Evolutionary conservation across 1,284 basidiomycete genomes (phyloP).

Genomic region (Phylloboletellus chloephorus): DNA sequence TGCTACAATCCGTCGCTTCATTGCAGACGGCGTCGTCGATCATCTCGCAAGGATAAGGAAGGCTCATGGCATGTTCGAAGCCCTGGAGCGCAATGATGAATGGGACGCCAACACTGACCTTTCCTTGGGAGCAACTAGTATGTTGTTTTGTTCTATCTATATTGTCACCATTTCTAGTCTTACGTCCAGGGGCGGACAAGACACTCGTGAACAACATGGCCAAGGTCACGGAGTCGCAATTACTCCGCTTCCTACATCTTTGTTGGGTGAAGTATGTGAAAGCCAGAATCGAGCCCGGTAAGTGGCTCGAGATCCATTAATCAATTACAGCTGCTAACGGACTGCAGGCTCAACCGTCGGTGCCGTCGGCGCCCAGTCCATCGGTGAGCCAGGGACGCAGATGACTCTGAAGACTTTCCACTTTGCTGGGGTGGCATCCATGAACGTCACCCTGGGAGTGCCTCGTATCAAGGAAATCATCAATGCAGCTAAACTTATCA

Average conservation of each 20-base stretch:
- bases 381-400: constrained; percentile 98
- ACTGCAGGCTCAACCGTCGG: constrained; percentile 87
- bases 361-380: constrained; percentile 97
- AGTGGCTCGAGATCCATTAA: background rate
- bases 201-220: constrained; percentile 83
- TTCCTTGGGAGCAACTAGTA: constrained; percentile 69
- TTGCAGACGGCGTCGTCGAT: constrained; percentile 64
- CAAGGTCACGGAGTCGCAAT: constrained; percentile 83
- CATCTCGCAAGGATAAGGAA: constrained; percentile 68
- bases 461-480: constrained; percentile 99
- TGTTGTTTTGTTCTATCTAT: constrained; percentile 16
- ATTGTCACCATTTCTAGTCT: constrained; percentile 3
- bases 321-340: constrained; percentile 5
- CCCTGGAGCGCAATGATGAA: constrained; percentile 67
- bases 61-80: constrained; percentile 81
- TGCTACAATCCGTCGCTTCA: constrained; percentile 71
- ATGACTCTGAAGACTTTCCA: constrained; percentile 99
- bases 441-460: constrained; percentile 99
- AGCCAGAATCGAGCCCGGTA: constrained; percentile 91
- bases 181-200: constrained; percentile 50
- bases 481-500: constrained; percentile 95
- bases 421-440: constrained; percentile 99
- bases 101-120: constrained; percentile 79
- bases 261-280: constrained; percentile 92
- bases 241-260: constrained; percentile 76